phyloP scores from a whole-genome alignment of 2,329 filamentous ascomycete genomes.

The Didymella keratinophila region DNA sequence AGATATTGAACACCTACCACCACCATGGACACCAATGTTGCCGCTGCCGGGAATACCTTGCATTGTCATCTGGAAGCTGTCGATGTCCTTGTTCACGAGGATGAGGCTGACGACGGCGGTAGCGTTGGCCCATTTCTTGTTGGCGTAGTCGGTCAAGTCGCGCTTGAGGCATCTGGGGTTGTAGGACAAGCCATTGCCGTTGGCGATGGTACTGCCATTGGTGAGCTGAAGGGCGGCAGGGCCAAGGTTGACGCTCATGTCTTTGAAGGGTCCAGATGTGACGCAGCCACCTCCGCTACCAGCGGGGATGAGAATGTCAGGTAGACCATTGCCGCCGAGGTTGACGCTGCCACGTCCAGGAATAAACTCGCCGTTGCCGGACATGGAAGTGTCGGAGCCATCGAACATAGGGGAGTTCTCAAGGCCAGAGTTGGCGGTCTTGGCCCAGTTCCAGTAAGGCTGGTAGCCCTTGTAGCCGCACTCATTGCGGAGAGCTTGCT shows the following conservation, averaged over 20 bases:
- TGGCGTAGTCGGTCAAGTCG: conserved; percentile 35
- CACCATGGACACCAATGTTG: conserved; percentile 43
- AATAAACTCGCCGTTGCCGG: conserved; percentile 56
- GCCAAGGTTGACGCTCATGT: conserved; percentile 41
- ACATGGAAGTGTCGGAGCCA: conserved; percentile 57
- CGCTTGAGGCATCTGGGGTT: conserved; percentile 41
- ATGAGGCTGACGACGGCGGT: conserved; percentile 34
- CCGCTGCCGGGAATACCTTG: conserved; percentile 38
- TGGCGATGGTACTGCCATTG: conserved; percentile 38
- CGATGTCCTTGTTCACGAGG: conserved; percentile 32
- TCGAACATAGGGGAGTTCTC: conserved; percentile 62
- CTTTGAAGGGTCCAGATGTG: conserved; percentile 59
- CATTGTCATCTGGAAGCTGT: conserved; percentile 43
- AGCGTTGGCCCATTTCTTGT: conserved; percentile 36
- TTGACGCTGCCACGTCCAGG: conserved; percentile 39
- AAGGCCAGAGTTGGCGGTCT: conserved; percentile 55
- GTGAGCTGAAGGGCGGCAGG: conserved; percentile 24
- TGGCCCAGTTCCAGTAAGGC: conserved; percentile 63
- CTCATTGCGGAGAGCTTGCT: conserved; percentile 52
- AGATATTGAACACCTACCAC: conserved; percentile 23
- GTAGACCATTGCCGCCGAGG: conserved; percentile 26
- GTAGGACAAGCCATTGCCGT: conserved; percentile 26
- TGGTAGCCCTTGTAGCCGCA: conserved; percentile 54
- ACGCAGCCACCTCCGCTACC: conserved; percentile 65
- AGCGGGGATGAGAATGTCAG: conserved; percentile 51